A percentile compares a stretch with the other conserved stretches of the same genome.
Evolutionary conservation across 805 yeast genomes (phyloP).

Genomic region (Brettanomyces anomalus): DNA sequence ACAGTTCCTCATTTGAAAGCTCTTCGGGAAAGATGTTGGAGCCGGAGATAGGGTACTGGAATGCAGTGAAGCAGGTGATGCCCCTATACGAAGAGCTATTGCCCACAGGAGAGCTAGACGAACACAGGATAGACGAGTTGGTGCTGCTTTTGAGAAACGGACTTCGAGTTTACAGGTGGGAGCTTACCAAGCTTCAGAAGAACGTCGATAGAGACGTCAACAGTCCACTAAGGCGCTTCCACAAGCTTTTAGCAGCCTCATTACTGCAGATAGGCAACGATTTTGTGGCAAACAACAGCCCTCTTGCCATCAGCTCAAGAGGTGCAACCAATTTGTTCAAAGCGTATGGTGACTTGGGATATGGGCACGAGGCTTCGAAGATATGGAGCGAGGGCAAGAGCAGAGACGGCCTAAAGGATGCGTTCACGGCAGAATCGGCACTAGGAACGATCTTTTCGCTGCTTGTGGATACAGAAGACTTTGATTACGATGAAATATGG

Average conservation of each 20-base stretch:
- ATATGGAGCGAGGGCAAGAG: constrained; percentile 59
- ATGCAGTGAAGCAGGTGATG: constrained; percentile 39
- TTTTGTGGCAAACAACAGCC: constrained; percentile 24
- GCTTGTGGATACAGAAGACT: constrained; percentile 48
- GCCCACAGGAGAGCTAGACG: constrained; percentile 37
- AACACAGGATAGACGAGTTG: constrained; percentile 34
- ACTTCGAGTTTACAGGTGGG: constrained; percentile 43
- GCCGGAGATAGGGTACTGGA: constrained; percentile 39
- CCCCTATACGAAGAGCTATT: constrained; percentile 37
- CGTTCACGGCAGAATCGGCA: constrained; percentile 53
- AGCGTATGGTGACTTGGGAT: constrained; percentile 48
- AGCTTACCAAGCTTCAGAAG: constrained; percentile 41
- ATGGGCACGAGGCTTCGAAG: constrained; percentile 51
- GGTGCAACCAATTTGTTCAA: constrained; percentile 51
- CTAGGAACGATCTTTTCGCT: constrained; percentile 65
- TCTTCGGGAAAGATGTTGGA: constrained; percentile 26
- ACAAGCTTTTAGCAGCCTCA: constrained; percentile 33
- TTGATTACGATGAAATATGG: constrained; percentile 49
- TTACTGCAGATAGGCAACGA: constrained; percentile 40
- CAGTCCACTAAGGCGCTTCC: constrained; percentile 41
- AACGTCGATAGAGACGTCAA: constrained; percentile 49
- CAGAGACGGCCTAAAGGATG: constrained; percentile 27
- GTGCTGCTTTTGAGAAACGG: constrained; percentile 47
- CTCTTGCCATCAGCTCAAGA: constrained; percentile 33
- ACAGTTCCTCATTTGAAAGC: constrained; percentile 25